These are phyloP conservation scores for Mycena haematopus DNA, from an alignment of 768 basidiomycete genomes.

Conservation along the genomic window DNA sequence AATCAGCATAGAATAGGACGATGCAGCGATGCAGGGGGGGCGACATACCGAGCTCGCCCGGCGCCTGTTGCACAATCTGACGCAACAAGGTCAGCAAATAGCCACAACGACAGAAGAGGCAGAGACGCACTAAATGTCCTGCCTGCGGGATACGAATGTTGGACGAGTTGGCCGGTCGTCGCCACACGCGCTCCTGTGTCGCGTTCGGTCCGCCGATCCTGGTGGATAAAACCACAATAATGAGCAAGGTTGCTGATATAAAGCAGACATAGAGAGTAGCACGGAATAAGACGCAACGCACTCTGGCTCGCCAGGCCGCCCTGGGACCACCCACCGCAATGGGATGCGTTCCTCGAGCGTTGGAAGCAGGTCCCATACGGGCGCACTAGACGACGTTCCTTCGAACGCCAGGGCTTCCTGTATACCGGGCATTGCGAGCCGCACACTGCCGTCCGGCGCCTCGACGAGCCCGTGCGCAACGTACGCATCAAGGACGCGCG, in stretches of 20 bases:
- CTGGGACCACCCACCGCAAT: constrained; percentile 64
- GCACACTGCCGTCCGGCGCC: constrained; percentile 45
- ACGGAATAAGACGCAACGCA: constrained; percentile 36
- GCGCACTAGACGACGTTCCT: constrained; percentile 49
- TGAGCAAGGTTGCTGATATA: neutral
- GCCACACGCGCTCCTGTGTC: constrained; percentile 49
- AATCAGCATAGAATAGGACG: neutral
- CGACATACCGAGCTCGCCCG: constrained; percentile 38
- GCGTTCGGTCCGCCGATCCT: constrained; percentile 43
- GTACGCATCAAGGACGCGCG: constrained; percentile 63
- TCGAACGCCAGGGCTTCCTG: constrained; percentile 71
- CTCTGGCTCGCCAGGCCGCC: constrained; percentile 42
- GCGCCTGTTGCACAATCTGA: constrained; percentile 52
- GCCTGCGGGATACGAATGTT: constrained; percentile 47
- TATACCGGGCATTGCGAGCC: constrained; percentile 69
- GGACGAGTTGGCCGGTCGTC: constrained; percentile 47
- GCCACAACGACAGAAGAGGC: neutral
- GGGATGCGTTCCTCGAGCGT: constrained; percentile 57
- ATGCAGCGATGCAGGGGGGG: neutral
- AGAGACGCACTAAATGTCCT: constrained; percentile 50
- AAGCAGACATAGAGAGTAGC: no score
- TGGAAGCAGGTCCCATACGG: constrained; percentile 48
- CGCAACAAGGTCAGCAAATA: neutral
- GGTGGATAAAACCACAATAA: neutral
- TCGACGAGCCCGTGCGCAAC: constrained; percentile 61